phyloP scores from a whole-genome alignment of 768 basidiomycete genomes.

The Kwoniella heveanensis region DNA sequence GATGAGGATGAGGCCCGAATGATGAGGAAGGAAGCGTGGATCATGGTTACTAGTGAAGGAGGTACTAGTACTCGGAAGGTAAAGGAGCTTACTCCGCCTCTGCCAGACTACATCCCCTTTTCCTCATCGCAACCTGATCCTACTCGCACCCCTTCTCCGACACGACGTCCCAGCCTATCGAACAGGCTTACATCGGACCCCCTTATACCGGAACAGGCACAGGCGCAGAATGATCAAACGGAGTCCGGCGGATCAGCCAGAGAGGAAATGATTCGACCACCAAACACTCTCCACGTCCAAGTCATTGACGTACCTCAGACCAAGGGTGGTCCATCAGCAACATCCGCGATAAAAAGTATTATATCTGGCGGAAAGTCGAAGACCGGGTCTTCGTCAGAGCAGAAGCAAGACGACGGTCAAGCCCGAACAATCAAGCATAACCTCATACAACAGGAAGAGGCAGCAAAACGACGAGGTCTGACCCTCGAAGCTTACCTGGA shows the following conservation, averaged over 20 bases:
- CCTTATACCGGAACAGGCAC: no score
- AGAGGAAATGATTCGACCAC: no score
- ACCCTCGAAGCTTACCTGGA: constrained; percentile 7
- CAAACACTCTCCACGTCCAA: no score
- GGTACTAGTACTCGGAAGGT: background rate
- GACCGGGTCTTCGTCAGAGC: background rate
- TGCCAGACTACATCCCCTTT: background rate
- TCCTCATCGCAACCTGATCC: background rate
- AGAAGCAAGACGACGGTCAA: background rate
- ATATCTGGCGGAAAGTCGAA: no score
- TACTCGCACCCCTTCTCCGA: no score
- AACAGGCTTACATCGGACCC: no score
- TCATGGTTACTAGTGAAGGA: background rate
- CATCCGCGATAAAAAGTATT: no score
- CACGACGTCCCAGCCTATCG: no score
- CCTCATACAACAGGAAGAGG: background rate
- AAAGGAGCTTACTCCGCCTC: background rate
- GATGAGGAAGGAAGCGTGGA: background rate
- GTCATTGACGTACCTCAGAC: no score
- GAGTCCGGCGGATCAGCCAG: no score
- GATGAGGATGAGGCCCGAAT: background rate
- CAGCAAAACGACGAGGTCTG: constrained; percentile 3
- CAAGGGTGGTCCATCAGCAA: no score
- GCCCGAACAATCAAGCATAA: background rate
- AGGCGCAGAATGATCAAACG: no score